A percentile compares a stretch with the other conserved stretches of the same genome.
These are phyloP conservation scores for Macrophomina phaseolina DNA, from an alignment of 2,329 filamentous ascomycete species.

Conservation along the genomic window DNA sequence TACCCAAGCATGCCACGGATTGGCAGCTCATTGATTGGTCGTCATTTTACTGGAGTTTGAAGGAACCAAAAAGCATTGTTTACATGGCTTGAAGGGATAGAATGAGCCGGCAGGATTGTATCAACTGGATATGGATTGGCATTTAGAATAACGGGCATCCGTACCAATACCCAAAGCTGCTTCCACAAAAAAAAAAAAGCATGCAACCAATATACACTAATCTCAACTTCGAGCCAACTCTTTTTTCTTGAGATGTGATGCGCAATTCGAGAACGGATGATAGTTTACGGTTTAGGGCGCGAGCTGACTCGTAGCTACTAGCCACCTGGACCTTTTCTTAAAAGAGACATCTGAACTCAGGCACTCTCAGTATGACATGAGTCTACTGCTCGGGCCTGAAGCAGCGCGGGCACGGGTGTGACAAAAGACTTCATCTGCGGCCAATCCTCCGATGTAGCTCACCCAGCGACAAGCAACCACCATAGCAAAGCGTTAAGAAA, in stretches of 20 bases:
- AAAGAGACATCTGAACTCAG: too few species aligned
- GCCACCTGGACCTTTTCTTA: too few species aligned
- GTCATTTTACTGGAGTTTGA: constrained; percentile 9
- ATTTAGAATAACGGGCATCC: constrained; percentile 3
- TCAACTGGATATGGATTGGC: constrained; percentile 13
- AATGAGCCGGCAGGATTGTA: background rate
- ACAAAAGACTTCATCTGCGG: too few species aligned
- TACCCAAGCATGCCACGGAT: constrained; percentile 27
- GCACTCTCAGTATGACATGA: too few species aligned
- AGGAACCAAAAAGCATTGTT: constrained; percentile 14
- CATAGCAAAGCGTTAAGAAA: too few species aligned
- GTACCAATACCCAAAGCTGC: constrained; percentile 7
- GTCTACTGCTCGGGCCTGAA: too few species aligned
- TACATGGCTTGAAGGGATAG: constrained; percentile 1
- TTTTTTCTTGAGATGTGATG: background rate
- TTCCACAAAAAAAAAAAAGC: background rate
- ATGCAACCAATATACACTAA: constrained; percentile 11
- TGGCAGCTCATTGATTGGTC: constrained; percentile 19
- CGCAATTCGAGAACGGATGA: background rate
- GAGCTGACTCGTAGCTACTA: too few species aligned
- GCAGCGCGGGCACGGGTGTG: too few species aligned
- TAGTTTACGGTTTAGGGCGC: too few species aligned
- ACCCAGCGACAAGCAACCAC: too few species aligned
- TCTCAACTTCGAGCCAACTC: background rate
- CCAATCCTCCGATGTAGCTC: too few species aligned